A percentile compares a stretch with the other conserved stretches of the same genome.
Evolutionary conservation across 2,329 filamentous ascomycete genomes (phyloP).

Genomic region (Paraconiothyrium sp.): DNA sequence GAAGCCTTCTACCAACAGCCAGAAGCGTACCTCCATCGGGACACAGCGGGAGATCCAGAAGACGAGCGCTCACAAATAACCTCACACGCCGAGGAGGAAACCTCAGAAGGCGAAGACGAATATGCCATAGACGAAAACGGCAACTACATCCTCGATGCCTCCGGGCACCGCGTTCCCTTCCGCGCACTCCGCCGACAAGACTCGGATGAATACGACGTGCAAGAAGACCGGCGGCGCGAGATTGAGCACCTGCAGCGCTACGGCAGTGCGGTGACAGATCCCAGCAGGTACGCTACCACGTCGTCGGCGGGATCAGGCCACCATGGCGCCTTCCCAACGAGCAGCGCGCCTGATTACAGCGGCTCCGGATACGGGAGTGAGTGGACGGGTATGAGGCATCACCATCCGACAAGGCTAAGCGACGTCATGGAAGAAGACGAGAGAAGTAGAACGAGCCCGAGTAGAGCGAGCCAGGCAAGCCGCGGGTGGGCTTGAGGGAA

Average conservation of each 20-base stretch:
- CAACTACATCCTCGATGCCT: constrained; percentile 48
- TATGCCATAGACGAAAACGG: constrained; percentile 49
- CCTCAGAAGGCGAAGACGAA: constrained; percentile 49
- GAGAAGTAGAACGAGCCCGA: constrained; percentile 49
- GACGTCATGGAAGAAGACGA: constrained; percentile 54
- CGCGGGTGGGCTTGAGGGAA: constrained; percentile 33
- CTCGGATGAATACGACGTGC: constrained; percentile 65
- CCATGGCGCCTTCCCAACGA: constrained; percentile 30
- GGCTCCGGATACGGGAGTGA: constrained; percentile 49
- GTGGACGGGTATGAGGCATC: constrained; percentile 50
- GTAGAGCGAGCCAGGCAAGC: constrained; percentile 48
- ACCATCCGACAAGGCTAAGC: constrained; percentile 51
- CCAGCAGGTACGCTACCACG: constrained; percentile 38
- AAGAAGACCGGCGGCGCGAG: constrained; percentile 60
- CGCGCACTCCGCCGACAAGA: constrained; percentile 43
- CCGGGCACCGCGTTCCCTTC: constrained; percentile 48
- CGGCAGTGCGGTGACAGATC: constrained; percentile 47
- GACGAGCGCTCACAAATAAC: constrained; percentile 49
- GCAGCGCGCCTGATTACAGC: constrained; percentile 45
- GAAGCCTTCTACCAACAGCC: constrained; percentile 52
- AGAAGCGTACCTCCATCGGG: constrained; percentile 47
- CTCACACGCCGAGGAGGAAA: constrained; percentile 44
- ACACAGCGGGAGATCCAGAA: constrained; percentile 38
- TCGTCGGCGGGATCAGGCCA: constrained; percentile 35
- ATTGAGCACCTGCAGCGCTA: constrained; percentile 59